Conservation (phyloP, 768 basidiomycete species). For the Phaeotremella skinneri region DNA sequence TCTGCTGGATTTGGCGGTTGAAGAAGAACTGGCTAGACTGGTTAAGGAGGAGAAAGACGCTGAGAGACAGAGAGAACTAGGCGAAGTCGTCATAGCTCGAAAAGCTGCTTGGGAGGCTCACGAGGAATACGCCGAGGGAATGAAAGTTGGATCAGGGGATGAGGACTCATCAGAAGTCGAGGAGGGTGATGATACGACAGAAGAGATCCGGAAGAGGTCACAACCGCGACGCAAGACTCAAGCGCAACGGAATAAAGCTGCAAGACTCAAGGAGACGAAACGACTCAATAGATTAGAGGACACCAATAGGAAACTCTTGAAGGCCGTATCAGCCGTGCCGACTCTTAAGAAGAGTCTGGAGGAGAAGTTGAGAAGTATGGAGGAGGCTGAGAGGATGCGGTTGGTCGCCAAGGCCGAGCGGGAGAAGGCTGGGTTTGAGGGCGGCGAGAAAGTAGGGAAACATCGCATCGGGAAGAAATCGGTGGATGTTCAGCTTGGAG, state of each 20-base stretch:
- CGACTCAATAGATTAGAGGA: constrained; percentile 62
- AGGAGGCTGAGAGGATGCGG: constrained; percentile 51
- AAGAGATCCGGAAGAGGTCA: constrained; percentile 21
- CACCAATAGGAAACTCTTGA: constrained; percentile 61
- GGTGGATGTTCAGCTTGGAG: constrained; percentile 83
- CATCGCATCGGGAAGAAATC: constrained; percentile 67
- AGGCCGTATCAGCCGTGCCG: constrained; percentile 63
- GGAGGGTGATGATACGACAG: constrained; percentile 52
- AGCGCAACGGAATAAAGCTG: constrained; percentile 68
- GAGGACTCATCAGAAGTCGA: constrained; percentile 20
- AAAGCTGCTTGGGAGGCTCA: constrained; percentile 33
- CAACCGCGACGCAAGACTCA: constrained; percentile 58
- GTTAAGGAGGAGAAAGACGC: constrained; percentile 60
- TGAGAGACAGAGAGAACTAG: constrained; percentile 61
- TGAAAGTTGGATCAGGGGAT: constrained; percentile 55
- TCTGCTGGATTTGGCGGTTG: constrained; percentile 66
- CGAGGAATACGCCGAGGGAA: constrained; percentile 60
- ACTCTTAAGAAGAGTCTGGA: constrained; percentile 55
- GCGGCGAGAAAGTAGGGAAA: constrained; percentile 70
- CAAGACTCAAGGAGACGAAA: constrained; percentile 63
- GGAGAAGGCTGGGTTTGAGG: constrained; percentile 64
- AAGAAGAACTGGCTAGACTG: constrained; percentile 63
- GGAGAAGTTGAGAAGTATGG: constrained; percentile 53
- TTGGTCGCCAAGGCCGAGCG: constrained; percentile 57
- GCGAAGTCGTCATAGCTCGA: constrained; percentile 52